Conservation (phyloP, 2,329 filamentous ascomycete genomes). For the Elsinoe fawcettii region DNA sequence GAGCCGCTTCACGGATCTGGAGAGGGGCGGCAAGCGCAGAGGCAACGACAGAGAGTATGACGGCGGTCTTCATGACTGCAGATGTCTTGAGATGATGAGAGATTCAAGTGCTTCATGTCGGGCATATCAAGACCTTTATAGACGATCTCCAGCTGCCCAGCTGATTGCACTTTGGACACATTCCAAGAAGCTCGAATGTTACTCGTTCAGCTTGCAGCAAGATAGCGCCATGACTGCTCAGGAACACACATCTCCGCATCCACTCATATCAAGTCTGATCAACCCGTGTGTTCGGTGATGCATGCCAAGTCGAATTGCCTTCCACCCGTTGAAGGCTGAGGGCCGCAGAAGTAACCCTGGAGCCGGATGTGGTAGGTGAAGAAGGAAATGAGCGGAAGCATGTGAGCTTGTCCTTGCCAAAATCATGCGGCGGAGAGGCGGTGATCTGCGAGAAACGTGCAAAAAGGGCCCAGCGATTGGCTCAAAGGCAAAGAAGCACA, state of each 20-base stretch:
- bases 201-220: background rate
- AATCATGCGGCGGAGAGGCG: background rate
- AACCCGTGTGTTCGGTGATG: constrained; percentile 4
- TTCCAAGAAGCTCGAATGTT: background rate
- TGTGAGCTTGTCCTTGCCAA: background rate
- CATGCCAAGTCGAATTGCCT: constrained; percentile 5
- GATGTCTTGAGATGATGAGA: background rate
- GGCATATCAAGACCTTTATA: constrained; percentile 2
- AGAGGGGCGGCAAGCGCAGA: constrained; percentile 10
- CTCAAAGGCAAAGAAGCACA: background rate
- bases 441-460: constrained; percentile 4
- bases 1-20: constrained; percentile 9
- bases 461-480: background rate
- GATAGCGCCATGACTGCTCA: constrained; percentile 1
- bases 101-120: background rate
- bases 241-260: constrained; percentile 8
- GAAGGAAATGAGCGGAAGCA: constrained; percentile 8
- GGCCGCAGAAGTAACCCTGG: background rate
- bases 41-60: constrained; percentile 11
- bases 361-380: constrained; percentile 7
- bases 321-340: background rate
- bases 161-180: background rate
- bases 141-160: background rate
- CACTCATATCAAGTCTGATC: background rate
- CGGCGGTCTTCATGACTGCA: constrained; percentile 7